These are phyloP conservation scores for Antitrichia curtipendula DNA, from an alignment of 225 moss, liverwort and hornwort genomes.

Conservation along the genomic window DNA sequence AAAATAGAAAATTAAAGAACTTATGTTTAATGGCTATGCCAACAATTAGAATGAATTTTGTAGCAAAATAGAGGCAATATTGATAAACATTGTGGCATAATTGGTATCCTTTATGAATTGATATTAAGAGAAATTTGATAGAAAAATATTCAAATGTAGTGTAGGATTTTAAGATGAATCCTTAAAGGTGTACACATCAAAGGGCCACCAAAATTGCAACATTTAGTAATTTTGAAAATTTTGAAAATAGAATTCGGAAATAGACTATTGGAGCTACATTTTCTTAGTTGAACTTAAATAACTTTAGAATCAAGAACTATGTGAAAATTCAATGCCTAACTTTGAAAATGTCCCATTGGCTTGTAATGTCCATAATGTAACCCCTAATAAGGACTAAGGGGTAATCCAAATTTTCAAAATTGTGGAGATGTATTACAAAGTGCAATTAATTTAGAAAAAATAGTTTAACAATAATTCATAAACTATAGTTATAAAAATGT, in stretches of 20 bases:
- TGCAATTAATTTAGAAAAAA: not conserved
- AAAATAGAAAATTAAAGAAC: too few species aligned
- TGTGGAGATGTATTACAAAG: not conserved
- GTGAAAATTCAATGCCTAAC: not conserved
- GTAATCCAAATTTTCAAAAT: not conserved
- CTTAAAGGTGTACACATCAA: not conserved
- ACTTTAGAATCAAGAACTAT: not conserved
- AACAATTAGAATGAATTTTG: not conserved
- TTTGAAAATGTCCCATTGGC: not conserved
- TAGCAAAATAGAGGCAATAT: not conserved
- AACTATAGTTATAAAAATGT: too few species aligned
- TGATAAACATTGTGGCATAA: not conserved
- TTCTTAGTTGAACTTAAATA: not conserved
- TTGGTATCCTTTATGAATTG: not conserved
- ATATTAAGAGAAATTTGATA: not conserved
- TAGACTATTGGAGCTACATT: not conserved
- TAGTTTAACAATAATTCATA: not conserved
- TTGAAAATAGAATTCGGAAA: not conserved
- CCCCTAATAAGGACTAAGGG: accelerated
- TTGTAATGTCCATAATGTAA: not conserved
- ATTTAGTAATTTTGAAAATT: not conserved
- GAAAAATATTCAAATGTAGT: not conserved
- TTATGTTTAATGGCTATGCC: too few species aligned
- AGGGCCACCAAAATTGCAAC: not conserved
- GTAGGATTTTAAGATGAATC: not conserved